These are phyloP conservation scores for Carnegiea gigantea DNA, from an alignment of 179 eudicot species.

Conservation along the genomic window DNA sequence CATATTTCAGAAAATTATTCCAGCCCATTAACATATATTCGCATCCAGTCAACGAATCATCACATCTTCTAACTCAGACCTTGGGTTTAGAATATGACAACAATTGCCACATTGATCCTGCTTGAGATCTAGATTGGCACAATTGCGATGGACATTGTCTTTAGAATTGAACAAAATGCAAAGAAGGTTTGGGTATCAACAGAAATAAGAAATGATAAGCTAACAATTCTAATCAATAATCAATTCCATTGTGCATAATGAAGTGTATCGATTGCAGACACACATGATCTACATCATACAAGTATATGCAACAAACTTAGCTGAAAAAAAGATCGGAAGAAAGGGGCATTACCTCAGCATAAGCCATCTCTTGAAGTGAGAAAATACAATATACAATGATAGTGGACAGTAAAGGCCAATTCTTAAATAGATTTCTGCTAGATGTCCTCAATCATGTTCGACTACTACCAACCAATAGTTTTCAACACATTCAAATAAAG, in stretches of 20 bases:
- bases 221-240: not conserved
- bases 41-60: no score
- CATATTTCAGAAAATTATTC: no score
- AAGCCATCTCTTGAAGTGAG: slow-evolving; percentile 8
- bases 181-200: not conserved
- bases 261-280: not conserved
- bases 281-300: not conserved
- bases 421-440: not conserved
- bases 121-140: no score
- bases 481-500: no score
- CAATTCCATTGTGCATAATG: not conserved
- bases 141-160: not conserved
- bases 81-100: no score
- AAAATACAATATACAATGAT: not conserved
- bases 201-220: not conserved
- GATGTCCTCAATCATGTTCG: no score
- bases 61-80: no score
- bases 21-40: no score
- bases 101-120: no score
- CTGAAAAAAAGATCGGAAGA: not conserved
- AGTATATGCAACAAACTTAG: not conserved
- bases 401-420: slow-evolving; percentile 6
- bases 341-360: not conserved
- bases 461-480: no score
- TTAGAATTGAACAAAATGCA: not conserved